These are phyloP conservation scores for Lachancea fermentati DNA, from an alignment of 805 yeast species.

Conservation along the genomic window DNA sequence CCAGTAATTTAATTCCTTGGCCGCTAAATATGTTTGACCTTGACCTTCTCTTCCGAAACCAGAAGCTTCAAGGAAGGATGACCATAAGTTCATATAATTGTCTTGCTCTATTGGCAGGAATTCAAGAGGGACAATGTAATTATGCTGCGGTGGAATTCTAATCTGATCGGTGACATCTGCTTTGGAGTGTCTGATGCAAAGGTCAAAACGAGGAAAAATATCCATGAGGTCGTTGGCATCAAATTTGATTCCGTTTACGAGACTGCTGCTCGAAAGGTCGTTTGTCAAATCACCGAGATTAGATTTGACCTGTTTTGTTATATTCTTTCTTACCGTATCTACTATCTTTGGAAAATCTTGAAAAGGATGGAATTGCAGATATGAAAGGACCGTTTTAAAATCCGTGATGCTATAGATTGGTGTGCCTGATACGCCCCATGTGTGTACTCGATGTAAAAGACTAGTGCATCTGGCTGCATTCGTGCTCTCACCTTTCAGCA, in stretches of 20 bases:
- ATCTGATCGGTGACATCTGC: constrained; percentile 76
- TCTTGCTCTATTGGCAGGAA: constrained; percentile 82
- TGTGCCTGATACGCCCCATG: constrained; percentile 98
- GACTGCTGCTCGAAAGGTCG: background rate
- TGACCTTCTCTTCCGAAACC: constrained; percentile 44
- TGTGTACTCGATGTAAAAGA: constrained; percentile 74
- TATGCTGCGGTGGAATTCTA: constrained; percentile 68
- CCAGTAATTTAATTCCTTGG: constrained; percentile 61
- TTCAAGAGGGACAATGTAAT: constrained; percentile 64
- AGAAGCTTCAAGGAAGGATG: constrained; percentile 52
- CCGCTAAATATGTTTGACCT: constrained; percentile 49
- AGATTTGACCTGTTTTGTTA: background rate
- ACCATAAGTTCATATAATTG: constrained; percentile 61
- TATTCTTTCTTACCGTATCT: constrained; percentile 5
- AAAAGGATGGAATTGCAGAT: constrained; percentile 65
- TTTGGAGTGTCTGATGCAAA: constrained; percentile 70
- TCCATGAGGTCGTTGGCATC: constrained; percentile 40
- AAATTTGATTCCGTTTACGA: constrained; percentile 21
- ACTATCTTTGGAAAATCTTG: constrained; percentile 28
- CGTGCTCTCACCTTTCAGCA: constrained; percentile 67
- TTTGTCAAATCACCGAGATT: background rate
- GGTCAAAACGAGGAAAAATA: constrained; percentile 49
- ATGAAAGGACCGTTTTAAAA: constrained; percentile 63
- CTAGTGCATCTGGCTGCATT: constrained; percentile 78
- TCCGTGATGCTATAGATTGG: constrained; percentile 71